Percentiles rank a stretch among this genome's conserved stretches.
These are phyloP conservation scores for Metschnikowia proteae DNA, from an alignment of 805 yeast species.

Conservation along the genomic window DNA sequence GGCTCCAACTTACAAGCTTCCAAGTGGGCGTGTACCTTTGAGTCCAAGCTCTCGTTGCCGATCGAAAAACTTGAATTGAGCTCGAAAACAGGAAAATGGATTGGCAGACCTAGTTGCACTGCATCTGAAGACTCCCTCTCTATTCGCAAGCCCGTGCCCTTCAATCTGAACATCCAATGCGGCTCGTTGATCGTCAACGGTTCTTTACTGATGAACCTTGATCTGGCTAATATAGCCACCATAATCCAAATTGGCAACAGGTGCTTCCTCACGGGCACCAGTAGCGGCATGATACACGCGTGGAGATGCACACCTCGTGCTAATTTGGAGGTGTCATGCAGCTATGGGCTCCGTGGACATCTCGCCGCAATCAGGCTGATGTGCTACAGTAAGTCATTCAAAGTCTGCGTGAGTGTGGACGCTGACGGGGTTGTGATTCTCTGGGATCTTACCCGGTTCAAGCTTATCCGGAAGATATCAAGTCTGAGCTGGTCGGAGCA, in stretches of 20 bases:
- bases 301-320: slow-evolving; percentile 45
- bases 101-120: slow-evolving; percentile 43
- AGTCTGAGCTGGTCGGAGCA: slow-evolving; percentile 16
- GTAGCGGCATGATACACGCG: slow-evolving; percentile 57
- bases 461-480: slow-evolving; percentile 42
- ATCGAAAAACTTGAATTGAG: slow-evolving; percentile 46
- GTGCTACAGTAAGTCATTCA: slow-evolving; percentile 48
- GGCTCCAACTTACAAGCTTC: slow-evolving; percentile 6
- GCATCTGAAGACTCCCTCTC: slow-evolving; percentile 35
- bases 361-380: slow-evolving; percentile 43
- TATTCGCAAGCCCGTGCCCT: slow-evolving; percentile 28
- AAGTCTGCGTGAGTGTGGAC: slow-evolving; percentile 54
- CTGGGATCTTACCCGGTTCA: slow-evolving; percentile 62
- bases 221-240: slow-evolving; percentile 35
- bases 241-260: slow-evolving; percentile 40
- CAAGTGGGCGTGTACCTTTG: slow-evolving; percentile 30
- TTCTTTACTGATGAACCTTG: slow-evolving; percentile 41
- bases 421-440: slow-evolving; percentile 48
- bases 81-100: slow-evolving; percentile 44
- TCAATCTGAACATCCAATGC: slow-evolving; percentile 17
- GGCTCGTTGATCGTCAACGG: slow-evolving; percentile 42
- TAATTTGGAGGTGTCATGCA: slow-evolving; percentile 33
- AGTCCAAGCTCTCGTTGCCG: slow-evolving; percentile 39
- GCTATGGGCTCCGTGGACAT: slow-evolving; percentile 57
- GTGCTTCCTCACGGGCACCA: slow-evolving; percentile 47